These are phyloP conservation scores for Peronospora farinosa DNA, from an alignment of 352 stramenopile genomes.

Conservation along the genomic window DNA sequence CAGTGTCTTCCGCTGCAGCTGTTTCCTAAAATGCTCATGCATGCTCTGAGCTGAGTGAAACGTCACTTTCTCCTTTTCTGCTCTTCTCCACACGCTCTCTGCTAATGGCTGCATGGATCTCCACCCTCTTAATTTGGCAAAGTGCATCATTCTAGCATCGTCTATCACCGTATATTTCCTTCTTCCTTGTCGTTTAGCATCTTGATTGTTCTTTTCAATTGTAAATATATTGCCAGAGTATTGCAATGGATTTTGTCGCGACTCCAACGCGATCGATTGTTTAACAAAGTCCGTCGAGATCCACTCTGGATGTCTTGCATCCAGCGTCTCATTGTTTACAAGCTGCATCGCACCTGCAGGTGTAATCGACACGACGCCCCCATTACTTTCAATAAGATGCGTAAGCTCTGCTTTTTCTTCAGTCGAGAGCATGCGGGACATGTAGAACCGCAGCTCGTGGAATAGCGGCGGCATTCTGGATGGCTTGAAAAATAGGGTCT, in stretches of 20 bases:
- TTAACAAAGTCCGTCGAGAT: constrained; percentile 45
- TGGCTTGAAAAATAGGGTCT: no score
- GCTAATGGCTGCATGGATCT: constrained; percentile 19
- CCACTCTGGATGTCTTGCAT: constrained; percentile 21
- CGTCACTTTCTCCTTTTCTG: constrained; percentile 26
- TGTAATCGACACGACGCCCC: constrained; percentile 23
- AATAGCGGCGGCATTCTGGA: constrained; percentile 22
- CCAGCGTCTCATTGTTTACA: constrained; percentile 31
- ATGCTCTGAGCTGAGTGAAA: constrained; percentile 38
- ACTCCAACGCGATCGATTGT: constrained; percentile 34
- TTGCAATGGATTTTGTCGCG: constrained; percentile 25
- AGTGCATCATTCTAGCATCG: constrained; percentile 46
- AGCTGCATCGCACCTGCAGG: constrained; percentile 28
- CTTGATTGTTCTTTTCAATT: neutral
- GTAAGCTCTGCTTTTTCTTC: constrained; percentile 20
- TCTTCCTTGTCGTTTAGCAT: neutral
- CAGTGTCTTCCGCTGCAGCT: constrained; percentile 32
- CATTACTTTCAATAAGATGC: constrained; percentile 32
- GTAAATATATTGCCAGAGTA: constrained; percentile 32
- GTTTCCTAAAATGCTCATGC: constrained; percentile 48
- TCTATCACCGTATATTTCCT: constrained; percentile 37
- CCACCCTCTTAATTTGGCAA: constrained; percentile 23
- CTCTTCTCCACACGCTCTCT: constrained; percentile 15
- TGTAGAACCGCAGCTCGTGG: constrained; percentile 33
- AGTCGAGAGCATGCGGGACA: constrained; percentile 24